A percentile compares a stretch with the other conserved stretches of the same genome.
phyloP scores from a whole-genome alignment of 73 alveolate species.

The Tetrahymena elliotti region DNA sequence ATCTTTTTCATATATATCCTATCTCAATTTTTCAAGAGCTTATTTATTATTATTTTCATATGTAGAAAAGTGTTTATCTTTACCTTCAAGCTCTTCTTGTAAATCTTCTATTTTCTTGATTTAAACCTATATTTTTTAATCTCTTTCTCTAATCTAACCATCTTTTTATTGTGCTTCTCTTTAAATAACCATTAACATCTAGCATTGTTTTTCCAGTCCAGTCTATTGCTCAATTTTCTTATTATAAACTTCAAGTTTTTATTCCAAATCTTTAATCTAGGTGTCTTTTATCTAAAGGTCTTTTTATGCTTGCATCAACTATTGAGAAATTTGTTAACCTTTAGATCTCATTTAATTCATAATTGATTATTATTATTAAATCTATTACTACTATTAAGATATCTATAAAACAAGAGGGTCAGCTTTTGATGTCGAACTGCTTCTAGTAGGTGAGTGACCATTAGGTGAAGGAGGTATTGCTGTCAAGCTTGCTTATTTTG shows the following conservation, averaged over 20 bases:
- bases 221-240: not conserved
- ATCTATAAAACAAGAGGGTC: not conserved
- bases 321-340: not conserved
- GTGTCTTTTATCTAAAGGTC: not conserved
- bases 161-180: not conserved
- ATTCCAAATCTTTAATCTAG: not conserved
- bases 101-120: not conserved
- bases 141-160: not conserved
- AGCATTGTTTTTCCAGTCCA: not conserved
- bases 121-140: not conserved
- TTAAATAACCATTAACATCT: not conserved
- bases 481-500: not conserved
- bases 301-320: not conserved
- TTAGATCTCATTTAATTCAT: not conserved
- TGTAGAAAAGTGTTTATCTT: not conserved
- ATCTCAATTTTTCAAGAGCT: not conserved
- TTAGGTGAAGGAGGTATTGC: not conserved
- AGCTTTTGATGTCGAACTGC: not conserved
- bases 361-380: not conserved
- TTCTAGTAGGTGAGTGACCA: not conserved
- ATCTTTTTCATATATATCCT: not conserved
- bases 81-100: not conserved
- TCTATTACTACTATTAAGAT: not conserved
- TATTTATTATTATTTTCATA: not conserved
- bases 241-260: not conserved